Base-by-base conservation (phyloP, 1,284 basidiomycete species). In the Irpex lacteus region DNA sequence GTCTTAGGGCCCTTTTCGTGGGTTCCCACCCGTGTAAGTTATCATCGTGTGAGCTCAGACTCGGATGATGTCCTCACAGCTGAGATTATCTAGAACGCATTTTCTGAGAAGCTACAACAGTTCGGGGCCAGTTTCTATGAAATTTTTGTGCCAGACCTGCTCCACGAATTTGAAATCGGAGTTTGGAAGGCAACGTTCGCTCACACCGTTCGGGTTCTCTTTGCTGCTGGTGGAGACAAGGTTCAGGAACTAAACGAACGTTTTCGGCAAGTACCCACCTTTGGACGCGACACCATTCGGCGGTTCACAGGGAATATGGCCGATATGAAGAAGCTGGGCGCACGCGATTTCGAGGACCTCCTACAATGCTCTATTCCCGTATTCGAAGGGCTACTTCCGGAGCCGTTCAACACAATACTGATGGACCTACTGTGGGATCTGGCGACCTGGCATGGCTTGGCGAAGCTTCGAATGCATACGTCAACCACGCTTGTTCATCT, bases 141-240 rank as follows among this genome's bases (percentile, higher is more conserved):
- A 1, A 65, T 75, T 37, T 67, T 80, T 1, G 70, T 74, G 0
- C 67, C 73, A 1, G 78, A 80, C 62, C 32, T 75, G 5, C 50
- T 80, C 54, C 78, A 80, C 58, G 75, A 79, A 61, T 68, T 75
- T 38, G 75, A 78, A 59, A 65, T 78, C 0, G 78, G 77, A 1
- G 71, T 77, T 0, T 80, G 78, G 77, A 79, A 76, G 60, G 59
- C 65, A 0, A 26, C 77, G 0, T 73, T 79, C 38, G 70, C 63
- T 0, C 79, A 81, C 61, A 63, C 80, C 0, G 55, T 80, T 1
- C 73, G 76, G 0, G 71, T 80, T 1, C 65, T 80, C 0, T 56
- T 2, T 56, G 55, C 55, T 1, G 55, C 55, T 0, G 64, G 63
- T 7, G 60, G 61, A 0, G 60, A 63, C 9, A 36, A 13, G 1